Evolutionary conservation across 169 alveolate species (phyloP), one percentile per base, ranked within the genome.

Genomic region (Miamiensis avidus): DNA sequence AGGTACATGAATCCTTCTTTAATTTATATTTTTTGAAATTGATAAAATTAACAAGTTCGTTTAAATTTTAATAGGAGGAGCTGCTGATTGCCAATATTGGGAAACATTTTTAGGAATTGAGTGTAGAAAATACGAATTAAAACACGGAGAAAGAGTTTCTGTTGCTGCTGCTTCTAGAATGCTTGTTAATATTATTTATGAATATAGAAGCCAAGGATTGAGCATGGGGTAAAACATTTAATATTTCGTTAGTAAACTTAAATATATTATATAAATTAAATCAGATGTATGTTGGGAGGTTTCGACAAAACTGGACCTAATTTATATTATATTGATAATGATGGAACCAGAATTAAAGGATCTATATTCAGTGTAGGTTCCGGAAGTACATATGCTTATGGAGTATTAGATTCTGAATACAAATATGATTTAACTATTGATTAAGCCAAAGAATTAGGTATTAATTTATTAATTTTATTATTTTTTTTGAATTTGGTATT

Each of bases 11-110:
- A 11, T 11, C 69, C 20, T 49, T 4, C 20, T 49, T 49, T 49
- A 49, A 49, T 49, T 11, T 49, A 11, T 11, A 49, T 11, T 11
- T 49, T 49, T 11, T 49, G 20, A 49, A 49, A 20, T 11, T 49
- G 20, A 49, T 49, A 11, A 49, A 49, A 49, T 49, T 49, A 49
- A 49, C 4, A 11, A 20, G 4, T 49, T 49, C 20, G 20, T 49
- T 49, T 49, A 49, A 11, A 11, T 11, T 49, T 11, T 49, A 11
- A 49, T 49, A 49, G 69, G 86, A 20, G 99, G 99, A 64, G 99
- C 99, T 11, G 99, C 99, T 29, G 99, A 99, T 94, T 99, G 99
- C 90, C 93, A 96, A 83, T 99, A 96, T 96, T 99, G 99, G 99
- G 99, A 98, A 88, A 92, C 98, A 76, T 96, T 96, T 72, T 93